Evolutionary conservation across 164 flowering plant species (phyloP).

Genomic region (Aristolochia contorta): DNA sequence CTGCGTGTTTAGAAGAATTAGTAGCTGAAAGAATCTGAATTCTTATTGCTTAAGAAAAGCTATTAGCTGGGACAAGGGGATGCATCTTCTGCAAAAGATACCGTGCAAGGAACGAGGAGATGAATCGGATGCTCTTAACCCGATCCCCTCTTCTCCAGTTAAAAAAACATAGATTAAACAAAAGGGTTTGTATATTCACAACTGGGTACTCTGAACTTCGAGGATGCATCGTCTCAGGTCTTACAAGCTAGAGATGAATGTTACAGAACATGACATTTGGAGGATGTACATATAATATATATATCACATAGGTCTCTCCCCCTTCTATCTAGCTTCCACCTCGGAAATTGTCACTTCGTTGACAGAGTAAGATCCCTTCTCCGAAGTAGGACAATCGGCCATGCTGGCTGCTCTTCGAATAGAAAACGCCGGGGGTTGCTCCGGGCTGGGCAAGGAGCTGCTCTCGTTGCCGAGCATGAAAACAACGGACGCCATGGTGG

Average conservation of each 20-base stretch:
- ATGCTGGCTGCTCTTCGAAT: neutral
- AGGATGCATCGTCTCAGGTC: too few relatives aligned
- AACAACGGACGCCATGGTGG: neutral
- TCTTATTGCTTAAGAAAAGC: too few relatives aligned
- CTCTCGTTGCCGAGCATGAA: neutral
- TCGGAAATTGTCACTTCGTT: slow-evolving; percentile 1
- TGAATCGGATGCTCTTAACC: too few relatives aligned
- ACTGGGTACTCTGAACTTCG: neutral
- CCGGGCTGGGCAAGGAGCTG: neutral
- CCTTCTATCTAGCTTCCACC: slow-evolving; percentile 1
- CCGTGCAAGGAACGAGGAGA: too few relatives aligned
- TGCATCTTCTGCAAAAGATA: too few relatives aligned
- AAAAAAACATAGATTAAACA: too few relatives aligned
- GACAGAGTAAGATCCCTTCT: neutral
- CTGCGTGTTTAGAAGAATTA: too few relatives aligned
- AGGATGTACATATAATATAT: neutral
- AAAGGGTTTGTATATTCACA: neutral
- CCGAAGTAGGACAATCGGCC: neutral
- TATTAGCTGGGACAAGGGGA: too few relatives aligned
- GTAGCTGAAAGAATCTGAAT: too few relatives aligned
- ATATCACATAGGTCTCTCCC: too few relatives aligned
- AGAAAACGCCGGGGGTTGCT: neutral
- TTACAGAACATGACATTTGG: neutral
- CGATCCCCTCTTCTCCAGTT: too few relatives aligned
- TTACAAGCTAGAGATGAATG: neutral